Base-by-base conservation (phyloP, 2,329 filamentous ascomycete genomes). In the Nigrograna mackinnonii region DNA sequence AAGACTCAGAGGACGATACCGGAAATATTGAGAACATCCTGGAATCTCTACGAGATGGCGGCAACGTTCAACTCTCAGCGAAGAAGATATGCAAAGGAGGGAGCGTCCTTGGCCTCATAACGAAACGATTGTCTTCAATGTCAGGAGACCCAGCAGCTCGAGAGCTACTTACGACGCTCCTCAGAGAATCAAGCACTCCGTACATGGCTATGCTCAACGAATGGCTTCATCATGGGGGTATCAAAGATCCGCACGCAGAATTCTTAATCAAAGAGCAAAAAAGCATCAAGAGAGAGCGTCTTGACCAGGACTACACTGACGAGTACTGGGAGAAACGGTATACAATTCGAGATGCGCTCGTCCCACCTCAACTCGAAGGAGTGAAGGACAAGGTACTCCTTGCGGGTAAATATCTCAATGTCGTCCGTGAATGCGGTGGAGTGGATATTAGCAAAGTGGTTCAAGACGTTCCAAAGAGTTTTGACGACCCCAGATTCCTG, bases 181-280 rank as follows among this genome's bases (percentile, higher is more conserved):
- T 99, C 31, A 81, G 89, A 42, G 92, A 97, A 67, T 87, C 92
- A 1, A 96, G 91, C 59, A 83, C 87, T 41, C 94, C 94, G 0
- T 99, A 99, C 65, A 96, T 97, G 91, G 80, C 82, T 31, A 99
- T 99, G 94, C 75, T 99, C 47, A 99, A 99, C 60, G 92, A 97
- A 67, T 99, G 94, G 94, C 76, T 99, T 13, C 94, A 99, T 62
- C 92, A 95, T 61, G 94, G 94, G 28, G 90, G 87, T 36, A 97
- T 99, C 67, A 89, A 87, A 60, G 94, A 99, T 65, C 90, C 91
- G 0, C 92, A 97, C 66, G 82, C 85, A 1, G 94, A 99, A 67
- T 99, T 99, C 55, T 73, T 99, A 39, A 85, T 99, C 62, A 95
- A 95, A 62, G 94, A 97, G 67, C 90, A 96, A 58, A 95, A 92